Conservation (phyloP, 495 filamentous ascomycete species). For the Astrothelium macrocarpum region DNA sequence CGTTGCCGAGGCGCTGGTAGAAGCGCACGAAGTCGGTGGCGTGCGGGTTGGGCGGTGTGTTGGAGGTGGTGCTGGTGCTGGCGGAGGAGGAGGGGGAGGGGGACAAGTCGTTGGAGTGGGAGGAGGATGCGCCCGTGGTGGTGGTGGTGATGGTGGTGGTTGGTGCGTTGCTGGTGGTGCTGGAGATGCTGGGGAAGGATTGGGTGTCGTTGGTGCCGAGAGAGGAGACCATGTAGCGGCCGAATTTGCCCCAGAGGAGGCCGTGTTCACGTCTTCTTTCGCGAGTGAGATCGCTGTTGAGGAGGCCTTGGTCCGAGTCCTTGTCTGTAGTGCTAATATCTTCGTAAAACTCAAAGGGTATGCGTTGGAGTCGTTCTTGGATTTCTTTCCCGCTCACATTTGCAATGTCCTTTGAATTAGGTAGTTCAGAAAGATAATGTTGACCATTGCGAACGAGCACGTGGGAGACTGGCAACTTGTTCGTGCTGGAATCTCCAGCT, state of each 20-base stretch:
- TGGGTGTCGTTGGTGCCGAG: neutral
- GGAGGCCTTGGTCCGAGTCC: constrained; percentile 6
- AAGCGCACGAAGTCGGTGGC: constrained; percentile 66
- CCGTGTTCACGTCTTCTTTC: constrained; percentile 60
- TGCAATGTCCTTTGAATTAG: constrained; percentile 33
- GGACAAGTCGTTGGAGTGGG: neutral
- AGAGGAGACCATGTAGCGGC: constrained; percentile 68
- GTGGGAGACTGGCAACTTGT: constrained; percentile 26
- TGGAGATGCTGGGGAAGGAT: constrained; percentile 10
- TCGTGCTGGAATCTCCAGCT: neutral
- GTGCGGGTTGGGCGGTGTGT: neutral
- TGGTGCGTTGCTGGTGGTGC: constrained; percentile 32
- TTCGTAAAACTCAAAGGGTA: constrained; percentile 58
- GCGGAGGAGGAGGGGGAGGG: neutral
- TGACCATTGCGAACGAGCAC: constrained; percentile 35
- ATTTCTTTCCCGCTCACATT: constrained; percentile 43
- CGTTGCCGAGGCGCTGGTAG: constrained; percentile 79
- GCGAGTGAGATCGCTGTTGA: constrained; percentile 31
- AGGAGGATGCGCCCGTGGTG: neutral
- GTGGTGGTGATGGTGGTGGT: constrained; percentile 26
- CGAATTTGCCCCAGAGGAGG: constrained; percentile 82
- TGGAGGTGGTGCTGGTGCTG: neutral
- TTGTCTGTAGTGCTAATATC: constrained; percentile 18
- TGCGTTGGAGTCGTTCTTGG: constrained; percentile 48
- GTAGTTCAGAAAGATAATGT: neutral